Base-by-base conservation (phyloP, 352 stramenopile species). In the Phytophthora fragariae region DNA sequence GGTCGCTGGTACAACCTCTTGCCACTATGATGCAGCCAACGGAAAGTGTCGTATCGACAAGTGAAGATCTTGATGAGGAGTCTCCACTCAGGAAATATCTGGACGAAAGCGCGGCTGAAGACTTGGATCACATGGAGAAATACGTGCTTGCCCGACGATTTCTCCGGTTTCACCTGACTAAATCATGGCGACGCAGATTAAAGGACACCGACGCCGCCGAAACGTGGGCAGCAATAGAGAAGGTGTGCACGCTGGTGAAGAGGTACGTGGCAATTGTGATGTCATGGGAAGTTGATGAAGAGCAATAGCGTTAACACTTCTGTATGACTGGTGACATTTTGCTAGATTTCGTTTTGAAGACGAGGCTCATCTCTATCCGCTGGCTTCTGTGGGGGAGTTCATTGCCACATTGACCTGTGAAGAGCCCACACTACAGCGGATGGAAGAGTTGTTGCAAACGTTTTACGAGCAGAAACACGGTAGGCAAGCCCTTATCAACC, bases 331-430 rank as follows among this genome's bases (percentile, higher is more conserved):
- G 1, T 6, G 9, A 10, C 41, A 21, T 49, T 49, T 47, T 29
- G 2, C 0, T 62, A 93, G 84, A 21, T 68, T 84, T 49, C 46
- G 73, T 12, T 92, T 92, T 52, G 82, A 92, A 56, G 87, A 94
- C 31, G 85, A 94, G 70, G 74, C 77, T 19, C 85, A 94, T 57
- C 74, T 94, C 15, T 92, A 84, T 53, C 84, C 87, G 10, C 72
- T 94, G 19, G 77, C 74, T 27, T 82, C 75, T 1, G 35, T 91
- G 4, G 57, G 80, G 17, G 62, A 68, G 1, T 85, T 92, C 52
- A 57, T 86, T 29, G 10, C 24, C 0, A 47, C 47, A 21, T 57
- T 91, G 2, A 62, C 77, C n/a, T 39, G 58, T 17, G 75, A 83
- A 54, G 82, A 89, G 33, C 24, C 72, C 14, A 65, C 59, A 37